Percentiles rank a stretch among this genome's conserved stretches.
These are phyloP conservation scores for Fraxinus anomala DNA, from an alignment of 257 asterid genomes.

Conservation along the genomic window DNA sequence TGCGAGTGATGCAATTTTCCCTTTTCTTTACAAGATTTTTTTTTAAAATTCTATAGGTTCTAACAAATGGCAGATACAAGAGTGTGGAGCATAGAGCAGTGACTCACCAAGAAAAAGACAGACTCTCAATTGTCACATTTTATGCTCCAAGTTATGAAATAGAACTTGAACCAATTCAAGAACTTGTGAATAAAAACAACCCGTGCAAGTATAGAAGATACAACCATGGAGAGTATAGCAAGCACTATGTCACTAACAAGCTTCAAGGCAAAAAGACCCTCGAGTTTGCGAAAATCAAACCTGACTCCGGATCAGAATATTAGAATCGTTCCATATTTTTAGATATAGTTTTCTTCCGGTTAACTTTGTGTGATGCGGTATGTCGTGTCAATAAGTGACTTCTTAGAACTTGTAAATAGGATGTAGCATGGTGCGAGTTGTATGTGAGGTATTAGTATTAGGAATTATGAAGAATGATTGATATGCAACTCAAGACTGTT, in stretches of 20 bases:
- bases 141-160: constrained; percentile 91
- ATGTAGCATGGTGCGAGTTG: constrained; percentile 35
- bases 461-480: not conserved
- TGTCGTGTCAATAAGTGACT: constrained; percentile 2
- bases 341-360: no score
- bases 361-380: not conserved
- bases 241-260: constrained; percentile 83
- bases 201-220: constrained; percentile 74
- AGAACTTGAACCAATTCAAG: constrained; percentile 68
- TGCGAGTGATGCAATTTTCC: not conserved
- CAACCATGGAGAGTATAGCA: constrained; percentile 94
- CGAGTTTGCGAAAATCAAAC: constrained; percentile 64
- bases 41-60: constrained; percentile 44
- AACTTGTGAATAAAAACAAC: constrained; percentile 54
- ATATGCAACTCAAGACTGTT: constrained; percentile 15
- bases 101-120: constrained; percentile 69
- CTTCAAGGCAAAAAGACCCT: constrained; percentile 87
- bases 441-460: not conserved
- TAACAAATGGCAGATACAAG: constrained; percentile 85
- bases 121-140: constrained; percentile 87
- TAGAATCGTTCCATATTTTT: not conserved
- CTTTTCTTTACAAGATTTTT: no score
- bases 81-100: constrained; percentile 98
- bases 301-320: constrained; percentile 14
- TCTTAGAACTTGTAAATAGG: constrained; percentile 24